Evolutionary conservation across 2,329 filamentous ascomycete genomes (phyloP), one percentile per base, ranked within the genome.

Genomic region (Pleoardoris graminearum): DNA sequence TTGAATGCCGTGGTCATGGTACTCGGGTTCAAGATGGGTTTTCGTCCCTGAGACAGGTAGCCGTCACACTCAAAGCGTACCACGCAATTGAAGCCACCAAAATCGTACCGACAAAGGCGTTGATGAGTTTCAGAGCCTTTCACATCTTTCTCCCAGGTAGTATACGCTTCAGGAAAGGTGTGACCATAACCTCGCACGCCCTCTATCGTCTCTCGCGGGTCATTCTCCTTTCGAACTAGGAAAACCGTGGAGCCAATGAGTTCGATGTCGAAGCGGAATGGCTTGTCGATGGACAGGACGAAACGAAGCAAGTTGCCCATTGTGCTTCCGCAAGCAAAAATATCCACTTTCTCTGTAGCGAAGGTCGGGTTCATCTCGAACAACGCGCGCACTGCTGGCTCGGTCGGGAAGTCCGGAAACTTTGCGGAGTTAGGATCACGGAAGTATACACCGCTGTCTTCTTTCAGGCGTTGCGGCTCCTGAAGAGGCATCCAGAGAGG

Each of bases 111-210:
- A 1, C 89, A 60, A 7, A 89, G 62, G 1, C 86, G 77, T 62
- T 90, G 85, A 54, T 90, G 84, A 0, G 83, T 84, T 1, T 70
- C 72, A 0, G 85, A 89, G 0, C 77, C 75, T 39, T 75, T 77
- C 0, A 84, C 80, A 0, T 77, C 77, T 0, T 60, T 10, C 8
- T 82, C 80, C 85, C 86, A 89, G 0, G 77, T 82, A 0, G 87
- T 90, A 61, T 88, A 85, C 1, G 77, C 76, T 42, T 88, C 84
- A 0, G 84, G 84, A 57, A 90, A 90, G 0, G 82, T 79, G 59
- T 89, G 85, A 0, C 86, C 86, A 59, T 78, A 88, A 0, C 87
- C 87, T 14, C 60, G 60, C 0, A 89, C 71, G n/a, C 76, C 76
- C 0, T 71, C 58, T 4, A 89, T 84, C 0, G 76, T 63, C 58